Percentiles rank a stretch among this genome's conserved stretches.
Conservation (phyloP, 331 rosid genomes). For the Dryas integrifolia region DNA sequence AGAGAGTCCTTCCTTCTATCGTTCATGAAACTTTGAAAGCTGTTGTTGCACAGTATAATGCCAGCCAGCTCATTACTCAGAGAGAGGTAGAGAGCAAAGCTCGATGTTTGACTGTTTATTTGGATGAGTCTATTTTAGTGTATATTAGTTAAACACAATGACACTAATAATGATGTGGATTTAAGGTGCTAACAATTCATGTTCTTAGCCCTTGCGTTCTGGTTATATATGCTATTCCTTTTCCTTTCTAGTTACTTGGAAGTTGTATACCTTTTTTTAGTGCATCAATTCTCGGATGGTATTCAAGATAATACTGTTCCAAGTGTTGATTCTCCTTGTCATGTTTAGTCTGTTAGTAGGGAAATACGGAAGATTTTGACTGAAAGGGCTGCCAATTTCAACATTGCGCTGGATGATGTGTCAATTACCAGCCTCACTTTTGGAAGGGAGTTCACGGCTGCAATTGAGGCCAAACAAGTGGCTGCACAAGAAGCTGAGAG, state of each 20-base stretch:
- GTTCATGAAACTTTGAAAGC: constrained; percentile 97
- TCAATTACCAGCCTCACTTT: constrained; percentile 83
- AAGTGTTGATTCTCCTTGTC: constrained; percentile 18
- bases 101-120: neutral
- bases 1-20: constrained; percentile 88
- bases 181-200: neutral
- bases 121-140: neutral
- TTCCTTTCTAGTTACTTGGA: neutral
- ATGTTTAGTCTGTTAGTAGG: constrained; percentile 71
- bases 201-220: neutral
- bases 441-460: constrained; percentile 93
- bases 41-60: constrained; percentile 93
- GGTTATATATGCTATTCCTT: neutral
- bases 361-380: constrained; percentile 85
- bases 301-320: neutral
- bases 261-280: neutral
- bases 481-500: constrained; percentile 99
- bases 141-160: neutral
- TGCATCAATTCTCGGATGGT: neutral
- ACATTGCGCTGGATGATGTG: constrained; percentile 89
- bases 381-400: constrained; percentile 82
- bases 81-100: constrained; percentile 63
- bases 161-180: neutral
- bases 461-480: constrained; percentile 98
- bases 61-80: constrained; percentile 95